A percentile compares a stretch with the other conserved stretches of the same genome.
phyloP scores from a whole-genome alignment of 192 early-diverging fungal genomes.

The Allomyces javanicus region DNA sequence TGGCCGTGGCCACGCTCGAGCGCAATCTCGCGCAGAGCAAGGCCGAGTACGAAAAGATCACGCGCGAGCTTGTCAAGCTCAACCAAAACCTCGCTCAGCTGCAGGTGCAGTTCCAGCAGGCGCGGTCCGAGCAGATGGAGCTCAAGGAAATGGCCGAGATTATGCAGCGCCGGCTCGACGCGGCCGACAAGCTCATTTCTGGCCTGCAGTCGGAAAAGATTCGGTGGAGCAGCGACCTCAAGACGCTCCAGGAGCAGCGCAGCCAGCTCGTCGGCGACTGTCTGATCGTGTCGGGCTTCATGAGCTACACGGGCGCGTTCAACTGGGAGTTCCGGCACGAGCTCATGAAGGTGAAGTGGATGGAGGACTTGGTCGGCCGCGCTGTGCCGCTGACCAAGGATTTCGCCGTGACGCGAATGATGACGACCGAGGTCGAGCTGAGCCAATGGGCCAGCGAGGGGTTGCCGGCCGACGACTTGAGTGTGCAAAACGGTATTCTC shows the following conservation, averaged over 20 bases:
- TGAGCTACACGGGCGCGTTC: conserved; percentile 96
- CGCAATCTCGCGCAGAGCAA: conserved; percentile 50
- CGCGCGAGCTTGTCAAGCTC: conserved; percentile 59
- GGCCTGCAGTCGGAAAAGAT: conserved; percentile 84
- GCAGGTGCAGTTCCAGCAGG: conserved; percentile 89
- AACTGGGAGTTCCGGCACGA: conserved; percentile 83
- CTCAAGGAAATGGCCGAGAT: conserved; percentile 82
- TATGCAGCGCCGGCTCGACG: conserved; percentile 79
- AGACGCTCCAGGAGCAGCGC: conserved; percentile 87
- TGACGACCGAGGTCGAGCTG: conserved; percentile 79
- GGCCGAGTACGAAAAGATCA: conserved; percentile 45
- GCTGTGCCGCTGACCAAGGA: conserved; percentile 55
- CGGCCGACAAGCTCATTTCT: conserved; percentile 64
- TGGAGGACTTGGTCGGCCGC: conserved; percentile 40
- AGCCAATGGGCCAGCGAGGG: conserved; percentile 66
- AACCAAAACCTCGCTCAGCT: conserved; percentile 74
- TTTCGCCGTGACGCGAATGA: conserved; percentile 70
- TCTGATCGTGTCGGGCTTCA: conserved; percentile 73
- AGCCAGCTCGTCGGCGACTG: conserved; percentile 94
- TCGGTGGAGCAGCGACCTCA: conserved; percentile 77
- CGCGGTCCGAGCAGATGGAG: conserved; percentile 75
- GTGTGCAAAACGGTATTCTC: conserved; percentile 96
- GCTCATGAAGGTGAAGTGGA: conserved; percentile 59
- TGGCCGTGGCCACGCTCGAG: conserved; percentile 74
- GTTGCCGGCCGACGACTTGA: conserved; percentile 76